Evolutionary conservation across 1,139 yeast genomes (phyloP).

Genomic region (Debaryomycetaceae sp.): DNA sequence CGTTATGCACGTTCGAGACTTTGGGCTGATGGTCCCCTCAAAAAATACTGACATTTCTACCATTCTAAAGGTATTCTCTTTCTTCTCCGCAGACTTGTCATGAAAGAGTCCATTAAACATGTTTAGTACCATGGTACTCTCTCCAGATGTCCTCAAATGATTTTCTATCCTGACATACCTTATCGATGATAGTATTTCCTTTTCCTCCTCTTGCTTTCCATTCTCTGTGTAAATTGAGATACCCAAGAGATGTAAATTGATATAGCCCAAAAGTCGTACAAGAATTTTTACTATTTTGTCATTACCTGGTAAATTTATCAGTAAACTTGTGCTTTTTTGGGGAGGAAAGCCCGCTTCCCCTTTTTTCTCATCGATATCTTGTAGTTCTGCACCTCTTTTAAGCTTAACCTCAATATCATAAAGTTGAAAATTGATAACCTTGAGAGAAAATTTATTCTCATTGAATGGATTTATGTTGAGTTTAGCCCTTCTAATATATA

Average conservation of each 20-base stretch:
- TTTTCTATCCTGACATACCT: slow-evolving; percentile 27
- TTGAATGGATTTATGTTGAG: slow-evolving; percentile 26
- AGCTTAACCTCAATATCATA: slow-evolving; percentile 21
- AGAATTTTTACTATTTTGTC: neutral
- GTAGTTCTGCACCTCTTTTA: neutral
- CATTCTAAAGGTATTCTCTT: slow-evolving; percentile 24
- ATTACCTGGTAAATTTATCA: neutral
- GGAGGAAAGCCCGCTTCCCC: neutral
- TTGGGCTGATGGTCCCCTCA: slow-evolving; percentile 13
- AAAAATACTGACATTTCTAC: slow-evolving; percentile 26
- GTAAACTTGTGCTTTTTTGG: neutral
- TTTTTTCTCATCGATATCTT: neutral
- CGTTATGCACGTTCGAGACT: neutral
- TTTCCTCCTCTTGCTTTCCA: neutral
- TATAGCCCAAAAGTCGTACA: neutral
- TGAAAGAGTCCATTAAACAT: slow-evolving; percentile 27
- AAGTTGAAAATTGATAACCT: slow-evolving; percentile 29
- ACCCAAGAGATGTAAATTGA: neutral
- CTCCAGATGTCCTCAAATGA: slow-evolving; percentile 15
- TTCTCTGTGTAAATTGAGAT: neutral
- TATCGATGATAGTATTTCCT: neutral
- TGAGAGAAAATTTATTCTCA: slow-evolving; percentile 25
- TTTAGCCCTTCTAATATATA: slow-evolving; percentile 20
- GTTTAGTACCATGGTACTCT: slow-evolving; percentile 20
- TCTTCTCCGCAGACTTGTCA: slow-evolving; percentile 16